Evolutionary conservation across 2,329 filamentous ascomycete species (phyloP).

Genomic region (Ophiocordyceps robertsii): DNA sequence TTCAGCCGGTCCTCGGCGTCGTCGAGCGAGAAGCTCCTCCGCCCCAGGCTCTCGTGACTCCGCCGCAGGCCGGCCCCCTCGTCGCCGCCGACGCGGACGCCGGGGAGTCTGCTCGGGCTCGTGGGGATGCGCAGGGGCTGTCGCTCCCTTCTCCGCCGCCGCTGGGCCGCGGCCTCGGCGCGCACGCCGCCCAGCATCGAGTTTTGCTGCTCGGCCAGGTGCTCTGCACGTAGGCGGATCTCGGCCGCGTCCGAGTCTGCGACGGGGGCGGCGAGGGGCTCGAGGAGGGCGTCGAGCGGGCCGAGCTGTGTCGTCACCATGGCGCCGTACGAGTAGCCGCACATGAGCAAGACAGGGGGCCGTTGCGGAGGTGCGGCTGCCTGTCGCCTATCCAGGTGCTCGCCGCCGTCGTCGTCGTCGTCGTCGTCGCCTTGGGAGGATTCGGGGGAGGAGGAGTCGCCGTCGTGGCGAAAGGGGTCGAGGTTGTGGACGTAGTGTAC

Average conservation of each 20-base stretch:
- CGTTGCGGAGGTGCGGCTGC: background rate
- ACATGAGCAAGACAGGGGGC: conserved; percentile 41
- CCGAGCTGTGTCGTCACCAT: conserved; percentile 67
- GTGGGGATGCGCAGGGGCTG: conserved; percentile 11
- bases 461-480: conserved; percentile 20
- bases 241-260: conserved; percentile 49
- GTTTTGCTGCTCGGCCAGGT: conserved; percentile 52
- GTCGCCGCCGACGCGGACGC: conserved; percentile 36
- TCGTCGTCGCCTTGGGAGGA: background rate
- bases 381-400: background rate
- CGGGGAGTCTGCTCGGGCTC: conserved; percentile 11
- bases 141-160: background rate
- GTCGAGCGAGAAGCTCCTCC: conserved; percentile 26
- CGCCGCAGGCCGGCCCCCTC: conserved; percentile 24
- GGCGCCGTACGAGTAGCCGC: conserved; percentile 85
- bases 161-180: conserved; percentile 10
- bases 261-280: conserved; percentile 39
- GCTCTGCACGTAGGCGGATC: conserved; percentile 55
- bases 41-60: conserved; percentile 21
- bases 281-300: conserved; percentile 42
- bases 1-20: conserved; percentile 31
- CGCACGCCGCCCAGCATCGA: conserved; percentile 24
- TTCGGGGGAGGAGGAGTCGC: background rate
- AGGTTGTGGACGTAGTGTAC: conserved; percentile 57
- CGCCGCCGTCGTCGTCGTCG: background rate